Base-by-base conservation (phyloP, 768 basidiomycete species). In the Rhizopogon sp. region DNA sequence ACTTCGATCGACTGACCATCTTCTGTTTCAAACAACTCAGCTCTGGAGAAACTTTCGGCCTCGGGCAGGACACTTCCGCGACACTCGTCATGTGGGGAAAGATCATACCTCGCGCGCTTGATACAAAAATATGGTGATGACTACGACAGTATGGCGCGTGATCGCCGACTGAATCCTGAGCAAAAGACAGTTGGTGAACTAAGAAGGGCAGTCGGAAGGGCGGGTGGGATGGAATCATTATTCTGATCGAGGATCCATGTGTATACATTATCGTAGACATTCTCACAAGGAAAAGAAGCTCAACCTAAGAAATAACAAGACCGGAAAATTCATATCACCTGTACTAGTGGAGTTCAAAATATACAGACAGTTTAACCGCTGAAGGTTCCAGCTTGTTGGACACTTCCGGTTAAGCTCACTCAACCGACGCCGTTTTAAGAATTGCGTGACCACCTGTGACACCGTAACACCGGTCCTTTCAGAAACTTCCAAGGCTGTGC, bases 131-230 rank as follows among this genome's bases (percentile, higher is more conserved):
- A 98, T 71, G 89, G 86, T 1, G 72, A 76, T 31, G 86, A 98
- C 72, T 72, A 86, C 22, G 79, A 81, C 29, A 75, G 71, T 47
- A 98, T 97, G 94, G 82, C 84, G 10, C 75, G 77, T 60, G 95
- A 98, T 72, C 74, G 83, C 56, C 86, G 78, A 70, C 68, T 88
- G 56, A 98, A 98, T 68, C 72, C 80, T 14, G 86, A 85, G 69
- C 96, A 98, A 73, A 81, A 87, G 65, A 97, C 93, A 2, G 79
- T 76, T 33, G 94, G 90, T 16, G 84, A 93, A 72, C 68, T 98
- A 64, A 74, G 68, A 62, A 76, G 83, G 65, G 86, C 82, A 31
- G 72, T 90, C 57, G 72, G 68, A 58, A 82, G 79, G 64, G 82
- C 83, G 35, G 80, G 82, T 11, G 74, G 74, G 17, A 64, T 80